Base-by-base conservation (phyloP, 2,329 filamentous ascomycete species). In the Trichoderma arundinaceum region DNA sequence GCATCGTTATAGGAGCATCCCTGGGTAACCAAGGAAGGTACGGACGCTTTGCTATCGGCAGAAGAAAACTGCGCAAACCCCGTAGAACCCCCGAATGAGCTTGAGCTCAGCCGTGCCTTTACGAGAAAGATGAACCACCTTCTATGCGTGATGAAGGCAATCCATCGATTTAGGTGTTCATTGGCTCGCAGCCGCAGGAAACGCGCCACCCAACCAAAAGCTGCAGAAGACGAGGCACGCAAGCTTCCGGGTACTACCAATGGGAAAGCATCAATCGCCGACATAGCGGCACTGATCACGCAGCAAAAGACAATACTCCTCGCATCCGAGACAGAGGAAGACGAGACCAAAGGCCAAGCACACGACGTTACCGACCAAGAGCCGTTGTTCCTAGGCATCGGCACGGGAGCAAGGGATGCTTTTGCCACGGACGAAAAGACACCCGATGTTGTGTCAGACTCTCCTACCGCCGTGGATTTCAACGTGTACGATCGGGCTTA, bases 401-500 rank as follows among this genome's bases (percentile, higher is more conserved):
- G 92, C 15, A 86, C 88, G 0, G 88, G 89, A 51, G 82, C 84
- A 2, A 74, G 77, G 32, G 81, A 85, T 67, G 81, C 81, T 17
- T 82, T 82, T 70, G 72, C 75, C 52, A 75, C 73, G 46, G 77
- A 79, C 63, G 74, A 77, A 28, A 70, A 75, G 9, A 77, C 77
- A 13, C 77, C 77, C 2, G 77, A 83, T 22, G 75, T 90, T 4
- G 88, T 97, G 46, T 92, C 91, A 35, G 93, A 97, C 77, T 96
- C 92, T 1, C 94, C 94, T 2, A 90, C 90, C 0, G 90, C 89
- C 1, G 91, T 92, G 6, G 92, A 96, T 67, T 92, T 92, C 71
- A 89, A 95, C 73, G 90, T 98, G 66, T 97, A 97, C 76, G 92
- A 96, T 75, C 87, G 86, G 0, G 94, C 94, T 0, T 97, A 96